Base-by-base conservation (phyloP, 2,329 filamentous ascomycete genomes). In the Cryphonectria carpinicola region DNA sequence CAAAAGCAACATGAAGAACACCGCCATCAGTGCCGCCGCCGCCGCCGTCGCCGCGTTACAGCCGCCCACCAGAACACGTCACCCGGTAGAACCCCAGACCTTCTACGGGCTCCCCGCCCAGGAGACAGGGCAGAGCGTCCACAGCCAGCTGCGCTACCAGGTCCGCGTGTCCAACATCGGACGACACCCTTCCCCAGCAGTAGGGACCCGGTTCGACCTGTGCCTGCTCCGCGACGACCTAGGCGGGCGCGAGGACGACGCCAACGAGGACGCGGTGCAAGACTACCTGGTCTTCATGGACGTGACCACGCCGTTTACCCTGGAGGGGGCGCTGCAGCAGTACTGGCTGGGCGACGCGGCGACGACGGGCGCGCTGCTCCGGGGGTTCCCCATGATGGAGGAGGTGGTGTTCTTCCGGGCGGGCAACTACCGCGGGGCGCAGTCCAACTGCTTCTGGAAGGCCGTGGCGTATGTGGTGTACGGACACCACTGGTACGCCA, bases 351-450 rank as follows among this genome's bases (percentile, higher is more conserved):
- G 5, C 11, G n/a, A 8, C 4, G 61, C 56, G 8, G 19, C 22
- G 2, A n/a, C 1, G 2, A 5, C 10, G 2, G 61, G 5, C n/a
- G 11, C 37, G 13, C 52, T 79, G 43, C 67, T 72, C 70, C 72
- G 71, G n/a, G 79, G 79, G 0, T 77, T 80, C 46, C 79, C 80
- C 4, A 74, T 81, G 60, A 75, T 80, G 22, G 79, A 80, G 69
- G 70, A 77, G 8, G 75, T 81, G n/a, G 74, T 73, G 3, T 79
- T 81, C 63, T 63, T 77, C 37, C 73, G 74, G 3, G 72, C 75
- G 6, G 60, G 49, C 14, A 81, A 81, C 67, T 22, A 67, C 41
- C 35, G 4, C 7, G 63, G 64, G 0, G 73, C 74, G 0, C n/a
- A 39, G 1, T 76, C 76, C 1, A 73, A 78, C 65, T 80, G 80